Evolutionary conservation across 2,329 filamentous ascomycete species (phyloP).

Genomic region (Calonectria pauciramosa): DNA sequence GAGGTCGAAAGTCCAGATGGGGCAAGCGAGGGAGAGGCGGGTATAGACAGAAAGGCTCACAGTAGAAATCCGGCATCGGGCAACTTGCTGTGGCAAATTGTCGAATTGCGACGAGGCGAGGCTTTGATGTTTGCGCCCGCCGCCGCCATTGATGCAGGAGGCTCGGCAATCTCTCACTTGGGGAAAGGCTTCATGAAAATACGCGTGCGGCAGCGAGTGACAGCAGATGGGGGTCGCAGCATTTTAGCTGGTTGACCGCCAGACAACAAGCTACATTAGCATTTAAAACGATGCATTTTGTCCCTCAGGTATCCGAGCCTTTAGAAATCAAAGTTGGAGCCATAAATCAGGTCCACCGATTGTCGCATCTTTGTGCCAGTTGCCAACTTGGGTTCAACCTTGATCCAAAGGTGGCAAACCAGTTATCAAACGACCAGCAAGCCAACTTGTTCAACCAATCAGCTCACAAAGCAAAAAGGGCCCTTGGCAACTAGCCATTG

Average conservation of each 20-base stretch:
- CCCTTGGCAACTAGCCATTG: background rate
- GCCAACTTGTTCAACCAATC: background rate
- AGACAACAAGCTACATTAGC: background rate
- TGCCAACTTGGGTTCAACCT: background rate
- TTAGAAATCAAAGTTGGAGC: background rate
- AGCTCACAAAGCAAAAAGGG: background rate
- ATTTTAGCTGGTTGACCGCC: slow-evolving; percentile 55
- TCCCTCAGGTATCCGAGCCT: background rate
- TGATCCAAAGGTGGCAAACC: background rate
- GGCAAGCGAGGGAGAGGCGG: background rate
- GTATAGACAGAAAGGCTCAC: no score
- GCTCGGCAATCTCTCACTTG: slow-evolving; percentile 39
- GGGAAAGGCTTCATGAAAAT: slow-evolving; percentile 57
- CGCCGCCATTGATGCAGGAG: slow-evolving; percentile 50
- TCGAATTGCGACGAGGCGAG: slow-evolving; percentile 59
- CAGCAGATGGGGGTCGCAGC: slow-evolving; percentile 59
- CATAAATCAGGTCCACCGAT: background rate
- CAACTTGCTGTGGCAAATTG: slow-evolving; percentile 58
- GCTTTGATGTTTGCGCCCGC: slow-evolving; percentile 62
- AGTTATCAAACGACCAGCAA: background rate
- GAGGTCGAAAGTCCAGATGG: no score
- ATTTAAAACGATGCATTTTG: background rate
- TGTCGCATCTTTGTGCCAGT: background rate
- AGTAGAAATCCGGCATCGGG: background rate
- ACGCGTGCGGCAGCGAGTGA: slow-evolving; percentile 57